A percentile compares a stretch with the other conserved stretches of the same genome.
Evolutionary conservation across 768 basidiomycete species (phyloP).

Genomic region (Crepidotus variabilis): DNA sequence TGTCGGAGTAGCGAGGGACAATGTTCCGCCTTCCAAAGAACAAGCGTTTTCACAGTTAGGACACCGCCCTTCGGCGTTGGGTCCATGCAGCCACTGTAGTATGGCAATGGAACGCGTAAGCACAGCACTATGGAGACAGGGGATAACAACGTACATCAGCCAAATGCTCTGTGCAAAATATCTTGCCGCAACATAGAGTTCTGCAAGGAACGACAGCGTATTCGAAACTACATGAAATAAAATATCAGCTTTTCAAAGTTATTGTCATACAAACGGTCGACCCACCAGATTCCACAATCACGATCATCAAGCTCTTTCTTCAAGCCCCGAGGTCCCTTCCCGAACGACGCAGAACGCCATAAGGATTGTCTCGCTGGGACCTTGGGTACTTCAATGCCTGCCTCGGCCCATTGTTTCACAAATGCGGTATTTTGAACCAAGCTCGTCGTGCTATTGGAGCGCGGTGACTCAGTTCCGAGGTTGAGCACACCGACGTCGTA

Average conservation of each 20-base stretch:
- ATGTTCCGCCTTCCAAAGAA: constrained; percentile 20
- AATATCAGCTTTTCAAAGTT: neutral
- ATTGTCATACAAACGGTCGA: neutral
- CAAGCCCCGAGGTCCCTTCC: constrained; percentile 9
- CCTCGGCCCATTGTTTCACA: constrained; percentile 20
- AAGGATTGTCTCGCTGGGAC: constrained; percentile 10
- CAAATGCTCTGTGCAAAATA: constrained; percentile 29
- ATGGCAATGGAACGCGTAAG: neutral
- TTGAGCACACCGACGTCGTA: constrained; percentile 20
- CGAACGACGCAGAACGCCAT: constrained; percentile 7
- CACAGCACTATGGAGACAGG: neutral
- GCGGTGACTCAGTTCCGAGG: constrained; percentile 23
- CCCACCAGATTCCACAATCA: constrained; percentile 29
- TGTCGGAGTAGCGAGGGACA: constrained; percentile 21
- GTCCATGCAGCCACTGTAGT: constrained; percentile 28
- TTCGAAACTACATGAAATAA: constrained; percentile 21
- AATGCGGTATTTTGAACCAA: constrained; percentile 15
- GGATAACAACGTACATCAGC: constrained; percentile 22
- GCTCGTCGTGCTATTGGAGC: constrained; percentile 13
- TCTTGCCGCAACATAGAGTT: constrained; percentile 28
- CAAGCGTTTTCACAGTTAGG: constrained; percentile 29
- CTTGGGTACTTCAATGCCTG: constrained; percentile 15
- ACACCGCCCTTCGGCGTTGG: constrained; percentile 26
- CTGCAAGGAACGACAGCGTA: constrained; percentile 26
- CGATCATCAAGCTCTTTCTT: constrained; percentile 19